Evolutionary conservation across 148 eudicot genomes (phyloP).

Genomic region (Cornus suecica): DNA sequence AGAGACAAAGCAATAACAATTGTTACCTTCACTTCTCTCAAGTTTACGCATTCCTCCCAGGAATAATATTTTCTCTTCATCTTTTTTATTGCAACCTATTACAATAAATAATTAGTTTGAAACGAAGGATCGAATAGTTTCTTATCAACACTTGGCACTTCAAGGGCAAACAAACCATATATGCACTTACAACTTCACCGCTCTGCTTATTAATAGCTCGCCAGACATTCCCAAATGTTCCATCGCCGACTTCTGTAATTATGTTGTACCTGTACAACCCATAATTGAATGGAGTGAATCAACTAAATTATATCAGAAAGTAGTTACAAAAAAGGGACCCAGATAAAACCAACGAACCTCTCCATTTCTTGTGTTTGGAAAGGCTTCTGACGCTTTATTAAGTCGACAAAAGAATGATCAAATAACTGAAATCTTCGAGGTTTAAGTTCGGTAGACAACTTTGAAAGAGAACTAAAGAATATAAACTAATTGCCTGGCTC

Average conservation of each 20-base stretch:
- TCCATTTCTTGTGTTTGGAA: slow-evolving; percentile 50
- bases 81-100: slow-evolving; percentile 85
- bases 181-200: slow-evolving; percentile 76
- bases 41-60: slow-evolving; percentile 66
- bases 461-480: slow-evolving; percentile 28
- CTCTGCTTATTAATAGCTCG: slow-evolving; percentile 79
- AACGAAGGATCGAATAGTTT: background rate
- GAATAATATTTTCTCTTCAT: slow-evolving; percentile 93
- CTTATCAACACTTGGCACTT: background rate
- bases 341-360: slow-evolving; percentile 39
- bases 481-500: slow-evolving; percentile 30
- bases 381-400: slow-evolving; percentile 39
- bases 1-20: background rate
- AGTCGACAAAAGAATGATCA: slow-evolving; percentile 29
- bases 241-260: slow-evolving; percentile 89
- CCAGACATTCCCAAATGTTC: slow-evolving; percentile 93
- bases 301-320: background rate
- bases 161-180: background rate
- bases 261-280: slow-evolving; percentile 52
- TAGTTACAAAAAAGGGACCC: background rate
- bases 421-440: slow-evolving; percentile 19
- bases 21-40: slow-evolving; percentile 52
- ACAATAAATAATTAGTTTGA: slow-evolving; percentile 11
- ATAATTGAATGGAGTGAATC: slow-evolving; percentile 4
- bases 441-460: slow-evolving; percentile 25